Evolutionary conservation across 2,329 filamentous ascomycete species (phyloP), one percentile per base, ranked within the genome.

Genomic region (Phialemoniopsis sp.): DNA sequence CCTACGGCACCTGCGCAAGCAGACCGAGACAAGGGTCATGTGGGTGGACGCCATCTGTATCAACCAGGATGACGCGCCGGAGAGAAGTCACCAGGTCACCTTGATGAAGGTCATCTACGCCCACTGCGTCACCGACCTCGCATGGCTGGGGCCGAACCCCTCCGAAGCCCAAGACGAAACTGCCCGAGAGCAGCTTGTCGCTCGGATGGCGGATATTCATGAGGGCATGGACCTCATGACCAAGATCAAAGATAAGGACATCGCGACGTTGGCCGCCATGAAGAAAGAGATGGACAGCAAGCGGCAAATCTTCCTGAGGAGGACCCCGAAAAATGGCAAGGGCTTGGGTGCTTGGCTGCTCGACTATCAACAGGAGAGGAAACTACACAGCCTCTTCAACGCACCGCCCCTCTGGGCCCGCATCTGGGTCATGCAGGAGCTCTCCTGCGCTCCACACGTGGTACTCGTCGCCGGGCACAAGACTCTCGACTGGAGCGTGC

Each of bases 151-250:
- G 21, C 21, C 21, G 6, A 26, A 26, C 10, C 21, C 21, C 6
- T 26, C 21, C 21, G 21, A 26, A 26, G 21, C 21, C 10, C 6
- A 10, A 26, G 21, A 26, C 21, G 21, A 26, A n/a, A n/a, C n/a
- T n/a, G n/a, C n/a, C n/a, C n/a, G n/a, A n/a, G n/a, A n/a, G n/a
- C n/a, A n/a, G n/a, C n/a, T n/a, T n/a, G n/a, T n/a, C n/a, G n/a
- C n/a, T n/a, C n/a, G 21, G 21, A 6, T 26, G 4, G 21, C 17
- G 12, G 10, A 21, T 3, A n/a, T 42, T n/a, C 40, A 32, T 8
- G 28, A 30, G 8, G 37, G 40, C 13, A 18, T 43, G 13, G 18
- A 14, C 2, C 30, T 45, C 3, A 43, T 45, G 40, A 29, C 32
- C 14, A 21, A 29, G 13, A 13, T 43, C 13, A 34, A 37, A 5